These are phyloP conservation scores for Raphanus hybrid DNA, from an alignment of 441 rosid species.

Conservation along the genomic window DNA sequence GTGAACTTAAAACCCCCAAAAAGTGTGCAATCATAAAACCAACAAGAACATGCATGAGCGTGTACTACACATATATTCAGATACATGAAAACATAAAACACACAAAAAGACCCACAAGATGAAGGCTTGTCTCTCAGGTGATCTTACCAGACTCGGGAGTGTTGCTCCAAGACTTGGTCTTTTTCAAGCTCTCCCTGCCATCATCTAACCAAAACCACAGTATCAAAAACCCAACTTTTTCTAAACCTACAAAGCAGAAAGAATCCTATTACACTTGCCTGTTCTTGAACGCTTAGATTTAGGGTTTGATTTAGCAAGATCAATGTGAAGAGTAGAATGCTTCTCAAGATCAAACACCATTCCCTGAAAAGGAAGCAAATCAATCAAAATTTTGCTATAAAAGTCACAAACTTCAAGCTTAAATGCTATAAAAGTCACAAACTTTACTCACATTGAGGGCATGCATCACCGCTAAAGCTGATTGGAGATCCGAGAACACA, in stretches of 20 bases:
- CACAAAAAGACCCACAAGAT: slow-evolving; percentile 19
- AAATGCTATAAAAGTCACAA: background rate
- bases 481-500: slow-evolving; percentile 63
- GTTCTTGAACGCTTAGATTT: slow-evolving; percentile 81
- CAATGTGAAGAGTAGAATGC: slow-evolving; percentile 72
- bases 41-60: slow-evolving; percentile 31
- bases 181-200: slow-evolving; percentile 68
- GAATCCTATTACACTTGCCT: slow-evolving; percentile 45
- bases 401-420: background rate
- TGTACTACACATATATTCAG: slow-evolving; percentile 17
- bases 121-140: slow-evolving; percentile 12
- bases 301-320: slow-evolving; percentile 90
- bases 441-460: slow-evolving; percentile 61
- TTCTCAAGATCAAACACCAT: slow-evolving; percentile 92
- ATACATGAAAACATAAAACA: slow-evolving; percentile 16
- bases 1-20: slow-evolving; percentile 46
- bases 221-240: background rate
- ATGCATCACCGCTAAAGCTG: slow-evolving; percentile 66
- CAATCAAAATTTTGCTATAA: too few species aligned
- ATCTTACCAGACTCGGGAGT: slow-evolving; percentile 64
- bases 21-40: slow-evolving; percentile 36
- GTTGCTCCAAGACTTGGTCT: slow-evolving; percentile 39
- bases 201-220: slow-evolving; percentile 50
- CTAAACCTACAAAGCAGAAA: slow-evolving; percentile 14
- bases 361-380: slow-evolving; percentile 66